Evolutionary conservation across 805 yeast species (phyloP).

Genomic region (Blastobotrys terrestris): DNA sequence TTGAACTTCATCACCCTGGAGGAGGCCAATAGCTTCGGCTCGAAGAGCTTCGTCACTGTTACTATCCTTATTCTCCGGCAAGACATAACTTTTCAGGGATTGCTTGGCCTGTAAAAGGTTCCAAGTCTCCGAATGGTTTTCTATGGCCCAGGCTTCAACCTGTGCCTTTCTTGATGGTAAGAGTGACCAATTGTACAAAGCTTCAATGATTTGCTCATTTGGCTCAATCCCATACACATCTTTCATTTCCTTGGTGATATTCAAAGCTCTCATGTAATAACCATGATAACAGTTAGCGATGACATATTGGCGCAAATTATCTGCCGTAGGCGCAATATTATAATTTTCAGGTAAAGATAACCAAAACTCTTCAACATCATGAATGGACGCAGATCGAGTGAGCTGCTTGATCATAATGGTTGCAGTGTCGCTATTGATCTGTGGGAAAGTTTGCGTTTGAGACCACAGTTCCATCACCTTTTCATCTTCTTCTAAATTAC

Average conservation of each 20-base stretch:
- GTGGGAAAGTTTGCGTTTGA: slow-evolving; percentile 48
- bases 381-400: slow-evolving; percentile 46
- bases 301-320: slow-evolving; percentile 52
- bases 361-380: slow-evolving; percentile 58
- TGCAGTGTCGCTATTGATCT: slow-evolving; percentile 55
- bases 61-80: slow-evolving; percentile 26
- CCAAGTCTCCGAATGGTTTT: slow-evolving; percentile 36
- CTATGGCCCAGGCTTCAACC: slow-evolving; percentile 37
- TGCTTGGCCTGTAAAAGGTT: slow-evolving; percentile 28
- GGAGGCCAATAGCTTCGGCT: neutral
- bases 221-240: slow-evolving; percentile 29
- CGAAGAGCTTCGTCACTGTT: neutral
- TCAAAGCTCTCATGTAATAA: slow-evolving; percentile 48
- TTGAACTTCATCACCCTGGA: neutral
- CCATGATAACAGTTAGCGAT: slow-evolving; percentile 70
- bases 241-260: slow-evolving; percentile 41
- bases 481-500: slow-evolving; percentile 48
- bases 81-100: slow-evolving; percentile 24
- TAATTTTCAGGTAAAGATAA: slow-evolving; percentile 44
- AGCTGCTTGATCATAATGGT: slow-evolving; percentile 61
- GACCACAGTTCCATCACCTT: slow-evolving; percentile 57
- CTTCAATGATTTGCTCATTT: slow-evolving; percentile 22
- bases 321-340: slow-evolving; percentile 46
- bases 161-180: slow-evolving; percentile 32
- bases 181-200: slow-evolving; percentile 40